These are phyloP conservation scores for Diversispora epigaea DNA, from an alignment of 192 early-diverging fungal genomes.

Conservation along the genomic window DNA sequence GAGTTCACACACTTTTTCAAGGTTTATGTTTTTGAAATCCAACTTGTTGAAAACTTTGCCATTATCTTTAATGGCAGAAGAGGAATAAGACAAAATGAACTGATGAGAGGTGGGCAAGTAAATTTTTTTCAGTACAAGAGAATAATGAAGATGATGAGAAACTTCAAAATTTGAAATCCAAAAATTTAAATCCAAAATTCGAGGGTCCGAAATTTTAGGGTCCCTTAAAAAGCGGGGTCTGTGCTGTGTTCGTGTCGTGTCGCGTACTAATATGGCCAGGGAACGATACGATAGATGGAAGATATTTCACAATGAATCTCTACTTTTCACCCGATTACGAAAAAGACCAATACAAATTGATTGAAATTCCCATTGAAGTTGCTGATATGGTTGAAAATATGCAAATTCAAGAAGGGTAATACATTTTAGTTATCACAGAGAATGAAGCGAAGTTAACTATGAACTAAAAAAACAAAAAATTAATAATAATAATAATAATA, in stretches of 20 bases:
- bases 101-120: neutral
- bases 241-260: too few relatives aligned
- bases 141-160: neutral
- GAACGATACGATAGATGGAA: too few relatives aligned
- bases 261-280: too few relatives aligned
- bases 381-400: neutral
- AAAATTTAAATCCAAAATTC: too few relatives aligned
- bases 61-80: neutral
- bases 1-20: too few relatives aligned
- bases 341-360: neutral
- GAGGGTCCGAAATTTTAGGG: too few relatives aligned
- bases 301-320: too few relatives aligned
- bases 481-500: too few relatives aligned
- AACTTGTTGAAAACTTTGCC: neutral
- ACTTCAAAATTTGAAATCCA: too few relatives aligned
- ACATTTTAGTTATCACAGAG: neutral
- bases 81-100: neutral
- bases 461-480: neutral
- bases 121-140: neutral
- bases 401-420: neutral
- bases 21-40: neutral
- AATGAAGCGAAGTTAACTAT: neutral
- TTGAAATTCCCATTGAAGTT: neutral
- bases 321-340: neutral
- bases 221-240: too few relatives aligned